Percentiles rank a stretch among this genome's conserved stretches.
phyloP scores from a whole-genome alignment of 2,329 filamentous ascomycete genomes.

The Claviceps paspali region DNA sequence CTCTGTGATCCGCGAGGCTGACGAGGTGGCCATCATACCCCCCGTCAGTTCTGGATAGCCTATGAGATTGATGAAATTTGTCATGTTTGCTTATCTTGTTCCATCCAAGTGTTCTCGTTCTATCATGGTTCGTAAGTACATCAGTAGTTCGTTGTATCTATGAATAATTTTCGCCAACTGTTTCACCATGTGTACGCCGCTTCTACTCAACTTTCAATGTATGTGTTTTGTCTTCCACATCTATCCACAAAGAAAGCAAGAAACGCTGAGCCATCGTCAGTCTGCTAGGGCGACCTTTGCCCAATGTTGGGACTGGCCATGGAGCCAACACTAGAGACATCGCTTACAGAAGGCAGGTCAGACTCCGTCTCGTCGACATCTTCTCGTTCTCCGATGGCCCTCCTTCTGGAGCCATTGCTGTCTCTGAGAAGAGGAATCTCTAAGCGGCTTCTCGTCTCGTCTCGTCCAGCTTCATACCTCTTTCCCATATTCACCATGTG shows the following conservation, averaged over 20 bases:
- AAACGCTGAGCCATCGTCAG: background rate
- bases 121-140: too few relatives aligned
- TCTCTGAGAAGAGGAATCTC: constrained; percentile 16
- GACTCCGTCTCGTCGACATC: constrained; percentile 18
- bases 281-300: constrained; percentile 2
- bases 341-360: constrained; percentile 22
- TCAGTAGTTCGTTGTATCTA: background rate
- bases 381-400: constrained; percentile 16
- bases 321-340: constrained; percentile 22
- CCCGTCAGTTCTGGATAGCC: constrained; percentile 70
- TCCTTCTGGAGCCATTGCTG: constrained; percentile 16
- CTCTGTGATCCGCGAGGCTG: constrained; percentile 49
- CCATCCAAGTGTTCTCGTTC: background rate
- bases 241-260: too few relatives aligned
- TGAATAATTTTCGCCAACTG: background rate
- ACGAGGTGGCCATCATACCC: constrained; percentile 78
- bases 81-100: too few relatives aligned
- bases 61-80: background rate
- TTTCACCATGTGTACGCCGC: background rate
- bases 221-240: too few relatives aligned
- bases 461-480: constrained; percentile 15
- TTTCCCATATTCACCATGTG: constrained; percentile 36
- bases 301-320: constrained; percentile 13
- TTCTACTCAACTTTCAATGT: too few relatives aligned
- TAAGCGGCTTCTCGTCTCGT: constrained; percentile 15